A percentile compares a stretch with the other conserved stretches of the same genome.
Conservation (phyloP, 2,329 filamentous ascomycete species). For the Ophiocordyceps sinensis region DNA sequence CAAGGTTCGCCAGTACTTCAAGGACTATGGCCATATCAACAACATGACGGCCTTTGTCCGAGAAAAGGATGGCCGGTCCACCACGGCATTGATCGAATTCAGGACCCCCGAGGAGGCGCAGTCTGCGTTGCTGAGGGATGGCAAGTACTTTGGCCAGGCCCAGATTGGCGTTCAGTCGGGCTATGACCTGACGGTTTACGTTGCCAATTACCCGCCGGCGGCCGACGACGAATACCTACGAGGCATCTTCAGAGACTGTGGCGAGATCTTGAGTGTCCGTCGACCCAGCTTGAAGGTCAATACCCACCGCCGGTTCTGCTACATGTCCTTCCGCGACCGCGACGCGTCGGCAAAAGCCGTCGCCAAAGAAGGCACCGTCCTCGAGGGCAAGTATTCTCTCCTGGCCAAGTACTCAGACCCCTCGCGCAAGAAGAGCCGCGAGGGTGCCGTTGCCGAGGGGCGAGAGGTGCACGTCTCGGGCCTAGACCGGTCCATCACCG, state of each 20-base stretch:
- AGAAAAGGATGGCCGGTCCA: slow-evolving; percentile 43
- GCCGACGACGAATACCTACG: slow-evolving; percentile 59
- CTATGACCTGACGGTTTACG: slow-evolving; percentile 67
- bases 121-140: slow-evolving; percentile 66
- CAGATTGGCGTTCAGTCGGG: slow-evolving; percentile 63
- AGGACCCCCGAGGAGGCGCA: slow-evolving; percentile 64
- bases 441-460: slow-evolving; percentile 71
- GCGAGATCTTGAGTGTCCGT: slow-evolving; percentile 71
- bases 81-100: slow-evolving; percentile 75
- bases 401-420: slow-evolving; percentile 78
- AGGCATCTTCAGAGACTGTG: slow-evolving; percentile 56
- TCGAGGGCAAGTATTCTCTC: slow-evolving; percentile 56
- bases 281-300: slow-evolving; percentile 89
- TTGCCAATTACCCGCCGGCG: slow-evolving; percentile 76
- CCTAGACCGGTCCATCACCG: slow-evolving; percentile 44
- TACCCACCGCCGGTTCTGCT: slow-evolving; percentile 83
- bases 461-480: slow-evolving; percentile 72
- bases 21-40: slow-evolving; percentile 75
- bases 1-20: slow-evolving; percentile 78
- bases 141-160: slow-evolving; percentile 61
- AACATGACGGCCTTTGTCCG: slow-evolving; percentile 51
- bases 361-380: slow-evolving; percentile 52
- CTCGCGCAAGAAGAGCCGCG: slow-evolving; percentile 57
- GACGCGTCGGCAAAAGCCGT: slow-evolving; percentile 58
- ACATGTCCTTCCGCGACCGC: slow-evolving; percentile 69